phyloP scores from a whole-genome alignment of 2,329 filamentous ascomycete species.

The Botrytis hyacinthi region DNA sequence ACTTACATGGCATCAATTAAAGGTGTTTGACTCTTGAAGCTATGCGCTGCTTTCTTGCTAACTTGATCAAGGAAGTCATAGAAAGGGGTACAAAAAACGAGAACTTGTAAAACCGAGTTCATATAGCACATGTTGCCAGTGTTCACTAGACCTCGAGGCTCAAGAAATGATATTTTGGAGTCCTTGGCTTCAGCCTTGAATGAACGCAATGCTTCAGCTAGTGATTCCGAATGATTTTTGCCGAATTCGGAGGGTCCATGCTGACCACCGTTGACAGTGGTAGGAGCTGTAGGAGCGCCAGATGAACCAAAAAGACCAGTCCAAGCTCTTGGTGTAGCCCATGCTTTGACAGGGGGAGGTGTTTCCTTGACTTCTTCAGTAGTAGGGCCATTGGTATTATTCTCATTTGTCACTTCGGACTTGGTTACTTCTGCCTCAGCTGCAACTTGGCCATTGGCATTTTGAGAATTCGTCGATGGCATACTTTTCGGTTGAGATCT shows the following conservation, averaged over 20 bases:
- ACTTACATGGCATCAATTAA: slow-evolving; percentile 89
- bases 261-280: slow-evolving; percentile 38
- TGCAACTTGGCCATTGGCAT: slow-evolving; percentile 22
- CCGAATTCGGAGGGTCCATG: slow-evolving; percentile 38
- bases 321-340: slow-evolving; percentile 60
- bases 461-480: slow-evolving; percentile 25
- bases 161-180: slow-evolving; percentile 73
- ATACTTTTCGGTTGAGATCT: slow-evolving; percentile 44
- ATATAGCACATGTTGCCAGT: slow-evolving; percentile 99
- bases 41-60: slow-evolving; percentile 78
- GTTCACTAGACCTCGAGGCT: slow-evolving; percentile 91
- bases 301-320: slow-evolving; percentile 59
- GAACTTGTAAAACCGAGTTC: slow-evolving; percentile 96
- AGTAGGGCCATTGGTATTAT: slow-evolving; percentile 15
- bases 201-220: slow-evolving; percentile 73
- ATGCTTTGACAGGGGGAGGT: slow-evolving; percentile 43
- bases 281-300: slow-evolving; percentile 42
- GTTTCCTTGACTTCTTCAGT: slow-evolving; percentile 39
- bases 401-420: neutral
- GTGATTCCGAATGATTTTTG: slow-evolving; percentile 55
- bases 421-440: slow-evolving; percentile 22
- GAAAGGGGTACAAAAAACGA: slow-evolving; percentile 91
- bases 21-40: slow-evolving; percentile 93
- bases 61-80: slow-evolving; percentile 90
- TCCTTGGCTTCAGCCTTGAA: slow-evolving; percentile 61